Conservation (phyloP, 192 early-diverging fungal species). For the Podila minutissima region DNA sequence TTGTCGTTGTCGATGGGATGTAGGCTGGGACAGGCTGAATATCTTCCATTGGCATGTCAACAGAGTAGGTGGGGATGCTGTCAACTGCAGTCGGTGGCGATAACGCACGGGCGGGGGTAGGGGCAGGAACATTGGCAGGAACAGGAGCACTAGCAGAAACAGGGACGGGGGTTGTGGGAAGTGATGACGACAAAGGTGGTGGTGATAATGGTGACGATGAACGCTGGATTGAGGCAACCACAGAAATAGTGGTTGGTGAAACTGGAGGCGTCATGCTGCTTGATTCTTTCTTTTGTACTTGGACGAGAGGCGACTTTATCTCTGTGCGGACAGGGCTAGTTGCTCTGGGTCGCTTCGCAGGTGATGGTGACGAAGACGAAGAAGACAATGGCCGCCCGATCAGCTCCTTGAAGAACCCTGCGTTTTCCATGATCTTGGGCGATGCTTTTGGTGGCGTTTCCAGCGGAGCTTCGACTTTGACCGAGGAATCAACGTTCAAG, state of each 20-base stretch:
- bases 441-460: conserved; percentile 2
- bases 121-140: too few species aligned
- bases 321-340: background rate
- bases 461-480: background rate
- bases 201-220: too few species aligned
- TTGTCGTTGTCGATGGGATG: background rate
- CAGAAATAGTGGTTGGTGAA: too few species aligned
- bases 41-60: too few species aligned
- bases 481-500: background rate
- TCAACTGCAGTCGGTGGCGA: too few species aligned
- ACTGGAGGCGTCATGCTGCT: too few species aligned
- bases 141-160: too few species aligned
- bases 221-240: too few species aligned
- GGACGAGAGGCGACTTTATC: background rate
- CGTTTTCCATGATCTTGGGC: background rate
- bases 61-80: too few species aligned
- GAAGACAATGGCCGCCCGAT: background rate
- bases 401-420: background rate
- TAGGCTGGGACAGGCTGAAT: background rate
- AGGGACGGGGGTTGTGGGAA: too few species aligned
- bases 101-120: too few species aligned
- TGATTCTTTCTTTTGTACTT: background rate
- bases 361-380: background rate
- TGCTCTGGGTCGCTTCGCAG: background rate
- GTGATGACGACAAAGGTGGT: too few species aligned